Evolutionary conservation across 768 basidiomycete genomes (phyloP), one percentile per base, ranked within the genome.

Genomic region (Mycena rosella): DNA sequence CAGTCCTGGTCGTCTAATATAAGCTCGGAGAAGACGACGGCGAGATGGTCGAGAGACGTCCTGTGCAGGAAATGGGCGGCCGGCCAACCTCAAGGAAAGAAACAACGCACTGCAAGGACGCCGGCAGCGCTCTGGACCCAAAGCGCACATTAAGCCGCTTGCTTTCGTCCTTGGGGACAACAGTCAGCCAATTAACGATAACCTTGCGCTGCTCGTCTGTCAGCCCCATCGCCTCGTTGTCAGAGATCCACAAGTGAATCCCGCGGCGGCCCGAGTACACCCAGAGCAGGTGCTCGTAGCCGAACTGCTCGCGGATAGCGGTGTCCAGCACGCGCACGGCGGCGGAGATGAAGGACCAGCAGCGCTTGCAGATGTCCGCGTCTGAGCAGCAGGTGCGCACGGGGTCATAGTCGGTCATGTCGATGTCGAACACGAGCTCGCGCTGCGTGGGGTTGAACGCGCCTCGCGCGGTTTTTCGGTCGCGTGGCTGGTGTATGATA

Each of bases 331-430:
- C 92, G 71, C 88, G 90, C 47, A 98, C 96, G 0, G 98, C 97
- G 40, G 91, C 91, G 17, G 93, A 88, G 75, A 99, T 98, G 82
- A 96, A 99, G 2, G 85, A 87, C 98, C 98, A 99, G 79, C 98
- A 99, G 44, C 90, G 87, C 68, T 85, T 87, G 82, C 98, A 99
- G 78, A 99, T 97, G 62, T 87, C 90, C 49, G 96, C 94, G 53
- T 88, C 93, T 15, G 91, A 90, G 81, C 98, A 99, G 79, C 98
- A 99, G 0, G 96, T 98, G 53, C 98, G 91, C 74, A 99, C 88
- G 49, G 90, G 84, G 77, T 99, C 97, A 80, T 99, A 99, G 80
- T 99, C 98, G 18, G 98, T 97, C 98, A 99, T 98, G 80, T 99
- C 98, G 77, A 99, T 98, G 88, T 99, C 98, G 77, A 99, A 98